Percentiles rank a stretch among this genome's conserved stretches.
These are phyloP conservation scores for Mediolabrus comicus DNA, from an alignment of 108 stramenopile genomes.

Conservation along the genomic window DNA sequence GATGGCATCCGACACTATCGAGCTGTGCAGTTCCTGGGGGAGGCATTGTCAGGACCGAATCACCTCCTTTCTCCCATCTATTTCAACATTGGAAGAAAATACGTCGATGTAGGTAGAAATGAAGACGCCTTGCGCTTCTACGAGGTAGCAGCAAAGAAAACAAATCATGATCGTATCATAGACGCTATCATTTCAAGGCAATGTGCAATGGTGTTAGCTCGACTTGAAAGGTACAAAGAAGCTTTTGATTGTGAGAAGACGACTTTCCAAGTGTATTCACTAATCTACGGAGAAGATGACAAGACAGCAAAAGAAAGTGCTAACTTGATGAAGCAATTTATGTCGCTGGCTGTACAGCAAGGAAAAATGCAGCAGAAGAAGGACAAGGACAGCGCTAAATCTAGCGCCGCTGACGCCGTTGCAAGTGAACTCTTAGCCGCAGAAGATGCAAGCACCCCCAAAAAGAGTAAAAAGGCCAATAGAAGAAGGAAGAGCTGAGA, in stretches of 20 bases:
- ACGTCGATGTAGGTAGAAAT: constrained; percentile 57
- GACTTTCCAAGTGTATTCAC: constrained; percentile 56
- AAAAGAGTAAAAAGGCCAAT: constrained; percentile 57
- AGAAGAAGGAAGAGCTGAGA: constrained; percentile 69
- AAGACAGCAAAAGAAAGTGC: constrained; percentile 59
- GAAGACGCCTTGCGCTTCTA: constrained; percentile 60
- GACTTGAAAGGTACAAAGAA: constrained; percentile 57
- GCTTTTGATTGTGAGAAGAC: constrained; percentile 67
- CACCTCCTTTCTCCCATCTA: constrained; percentile 71
- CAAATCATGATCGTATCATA: constrained; percentile 62
- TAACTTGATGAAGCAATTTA: constrained; percentile 45
- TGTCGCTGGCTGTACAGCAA: constrained; percentile 62
- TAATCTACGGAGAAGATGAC: constrained; percentile 66
- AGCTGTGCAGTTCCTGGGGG: constrained; percentile 85
- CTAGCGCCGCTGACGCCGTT: constrained; percentile 67
- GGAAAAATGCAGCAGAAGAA: constrained; percentile 49
- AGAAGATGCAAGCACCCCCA: constrained; percentile 57
- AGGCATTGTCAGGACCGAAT: constrained; percentile 79
- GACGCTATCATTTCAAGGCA: constrained; percentile 69
- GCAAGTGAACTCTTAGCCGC: constrained; percentile 69
- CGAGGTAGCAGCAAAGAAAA: constrained; percentile 48
- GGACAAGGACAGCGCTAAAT: constrained; percentile 50
- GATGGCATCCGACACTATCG: constrained; percentile 76
- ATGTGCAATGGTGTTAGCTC: constrained; percentile 51
- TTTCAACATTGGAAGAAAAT: constrained; percentile 81